Base-by-base conservation (phyloP, 805 yeast species). In the Lipomyces mesembrius region DNA sequence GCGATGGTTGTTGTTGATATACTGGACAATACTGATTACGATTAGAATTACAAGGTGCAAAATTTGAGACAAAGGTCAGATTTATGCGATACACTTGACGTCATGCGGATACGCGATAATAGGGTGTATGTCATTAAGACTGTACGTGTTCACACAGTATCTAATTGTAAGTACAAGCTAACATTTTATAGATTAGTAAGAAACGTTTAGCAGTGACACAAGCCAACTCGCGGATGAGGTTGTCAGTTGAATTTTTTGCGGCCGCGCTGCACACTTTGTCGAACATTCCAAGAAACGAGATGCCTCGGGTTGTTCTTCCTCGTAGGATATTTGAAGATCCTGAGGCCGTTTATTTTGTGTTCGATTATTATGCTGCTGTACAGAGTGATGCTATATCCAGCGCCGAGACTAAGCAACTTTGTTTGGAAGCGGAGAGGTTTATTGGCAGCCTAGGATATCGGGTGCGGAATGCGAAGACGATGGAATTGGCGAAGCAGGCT, bases 261-360 rank as follows among this genome's bases (percentile, higher is more conserved):
- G 55, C n/a, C 55, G 32, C 34, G 35, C 25, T 25, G 34, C 29
- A 52, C 8, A 25, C 27, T 14, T n/a, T 25, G 34, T 29, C 34
- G 34, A 29, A 7, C 20, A 25, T 53, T 53, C n/a, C 56, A 14
- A 9, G 56, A 20, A 25, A 14, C 11, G 14, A 9, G 25, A 20
- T 43, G 20, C 49, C 22, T 5, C 56, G n/a, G 32, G 56, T 29
- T 14, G n/a, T 57, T 22, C 35, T 27, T 3, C 61, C 61, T 17
- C 34, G 35, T 9, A 58, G 37, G 37, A 22, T 20, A 29, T 58
- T 58, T 58, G 61, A 58, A 37, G 61, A 58, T 49, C 17, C 61
- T 14, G 56, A 22, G 20, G 22, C 27, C 11, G 61, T 58, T 1
- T 58, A 58, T 49, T 37, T 58, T 49, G 52, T 58, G 9, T 58